Evolutionary conservation across 2,329 filamentous ascomycete species (phyloP), one percentile per base, ranked within the genome.

Genomic region (Thielaviopsis populi): DNA sequence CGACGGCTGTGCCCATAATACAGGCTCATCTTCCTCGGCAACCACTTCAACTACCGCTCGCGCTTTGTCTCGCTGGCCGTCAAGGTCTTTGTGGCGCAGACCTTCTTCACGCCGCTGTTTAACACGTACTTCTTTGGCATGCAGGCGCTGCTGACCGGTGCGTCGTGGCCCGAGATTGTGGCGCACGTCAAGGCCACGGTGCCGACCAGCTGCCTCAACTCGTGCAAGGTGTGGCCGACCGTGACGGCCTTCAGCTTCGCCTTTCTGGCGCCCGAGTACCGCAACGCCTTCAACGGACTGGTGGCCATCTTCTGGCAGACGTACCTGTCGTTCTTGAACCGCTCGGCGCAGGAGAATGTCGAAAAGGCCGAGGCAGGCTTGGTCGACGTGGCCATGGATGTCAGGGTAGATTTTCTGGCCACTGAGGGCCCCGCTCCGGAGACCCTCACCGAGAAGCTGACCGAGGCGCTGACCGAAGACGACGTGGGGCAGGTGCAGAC

Each of bases 271-370:
- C 78, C 90, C 59, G 84, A 92, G 70, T 92, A 89, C 73, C 79
- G 91, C 61, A 88, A 84, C 69, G 80, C 95, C 17, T 94, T 96
- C 69, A 83, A 87, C 0, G 89, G 88, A 1, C 75, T 87, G 6
- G 81, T 95, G 68, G 89, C 89, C 0, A 86, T 96, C 61, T 88
- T 88, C 0, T 96, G 91, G 91, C 91, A 96, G 80, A 91, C 89
- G 0, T 96, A 96, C 77, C 71, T 96, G 69, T 89, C 85, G 69
- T 88, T 84, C 73, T 74, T 95, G 70, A 95, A 95, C 70, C 80
- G 86, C 70, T 77, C 78, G 67, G 89, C 88, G 1, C 89, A 90
- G 72, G 76, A 77, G 59, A 76, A 67, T 27, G 68, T 63, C 15
- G 65, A 63, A 30, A 48, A 53, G 50, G 53, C 33, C n/a, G 64